phyloP scores from a whole-genome alignment of 768 basidiomycete genomes.

The Rubroboletus pulcherrimus region DNA sequence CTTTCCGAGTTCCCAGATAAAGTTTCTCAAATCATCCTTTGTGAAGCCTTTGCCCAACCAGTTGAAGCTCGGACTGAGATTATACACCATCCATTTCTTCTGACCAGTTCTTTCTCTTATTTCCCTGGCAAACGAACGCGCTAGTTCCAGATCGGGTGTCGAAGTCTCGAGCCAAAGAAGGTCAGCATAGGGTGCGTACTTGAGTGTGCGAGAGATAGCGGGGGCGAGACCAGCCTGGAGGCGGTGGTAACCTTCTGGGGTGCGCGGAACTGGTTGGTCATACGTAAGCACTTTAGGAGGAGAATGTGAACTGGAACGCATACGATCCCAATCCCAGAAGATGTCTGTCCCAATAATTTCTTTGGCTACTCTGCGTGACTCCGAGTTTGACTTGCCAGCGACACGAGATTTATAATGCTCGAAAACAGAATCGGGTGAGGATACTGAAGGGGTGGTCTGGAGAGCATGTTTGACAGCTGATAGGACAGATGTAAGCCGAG shows the following conservation, averaged over 20 bases:
- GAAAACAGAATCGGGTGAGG: constrained; percentile 41
- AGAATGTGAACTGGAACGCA: constrained; percentile 25
- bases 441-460: constrained; percentile 16
- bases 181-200: constrained; percentile 84
- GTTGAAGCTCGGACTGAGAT: constrained; percentile 91
- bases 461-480: constrained; percentile 26
- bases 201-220: constrained; percentile 75
- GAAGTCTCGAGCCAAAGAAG: constrained; percentile 94
- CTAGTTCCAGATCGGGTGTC: constrained; percentile 77
- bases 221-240: constrained; percentile 77
- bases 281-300: not conserved
- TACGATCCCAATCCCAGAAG: constrained; percentile 90
- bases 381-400: constrained; percentile 64
- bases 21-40: constrained; percentile 73
- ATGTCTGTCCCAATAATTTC: constrained; percentile 61
- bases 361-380: constrained; percentile 68
- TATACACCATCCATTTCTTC: constrained; percentile 82
- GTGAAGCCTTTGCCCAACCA: constrained; percentile 83
- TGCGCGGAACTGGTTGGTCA: constrained; percentile 64
- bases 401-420: constrained; percentile 57
- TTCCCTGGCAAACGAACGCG: constrained; percentile 69
- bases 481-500: not conserved
- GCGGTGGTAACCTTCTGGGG: constrained; percentile 89
- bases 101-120: constrained; percentile 66
- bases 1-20: constrained; percentile 87